phyloP scores from a whole-genome alignment of 1,139 yeast species.

The Cylindricascospora bacillispora region DNA sequence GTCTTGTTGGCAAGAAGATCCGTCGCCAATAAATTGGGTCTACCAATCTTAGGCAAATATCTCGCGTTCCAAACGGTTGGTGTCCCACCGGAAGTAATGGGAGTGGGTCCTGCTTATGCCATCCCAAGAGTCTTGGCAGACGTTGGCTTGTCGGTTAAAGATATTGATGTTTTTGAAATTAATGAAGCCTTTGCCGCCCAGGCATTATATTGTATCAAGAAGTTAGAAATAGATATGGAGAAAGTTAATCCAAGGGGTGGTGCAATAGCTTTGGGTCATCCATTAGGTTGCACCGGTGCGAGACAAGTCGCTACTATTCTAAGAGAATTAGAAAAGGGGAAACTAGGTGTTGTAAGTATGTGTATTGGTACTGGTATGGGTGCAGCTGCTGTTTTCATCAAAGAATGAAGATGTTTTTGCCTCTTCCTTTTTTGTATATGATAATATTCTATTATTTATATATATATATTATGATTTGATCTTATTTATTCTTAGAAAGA shows the following conservation, averaged over 20 bases:
- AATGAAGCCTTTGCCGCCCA: conserved; percentile 97
- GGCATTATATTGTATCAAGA: conserved; percentile 62
- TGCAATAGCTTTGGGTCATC: conserved; percentile 93
- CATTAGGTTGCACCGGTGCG: conserved; percentile 93
- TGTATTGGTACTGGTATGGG: conserved; percentile 99
- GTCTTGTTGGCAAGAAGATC: conserved; percentile 78
- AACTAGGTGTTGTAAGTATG: conserved; percentile 87
- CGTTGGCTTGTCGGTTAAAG: conserved; percentile 49
- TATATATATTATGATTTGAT: too few relatives aligned
- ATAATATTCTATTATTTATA: too few relatives aligned
- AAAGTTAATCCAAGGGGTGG: conserved; percentile 91
- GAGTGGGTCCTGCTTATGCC: conserved; percentile 91
- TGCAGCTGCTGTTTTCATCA: conserved; percentile 77
- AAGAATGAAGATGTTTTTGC: conserved; percentile 48
- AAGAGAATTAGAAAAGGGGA: conserved; percentile 66
- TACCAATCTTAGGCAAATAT: conserved; percentile 60
- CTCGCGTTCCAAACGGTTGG: conserved; percentile 70
- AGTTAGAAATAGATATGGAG: conserved; percentile 50
- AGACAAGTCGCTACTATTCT: conserved; percentile 84
- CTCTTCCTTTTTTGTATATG: too few relatives aligned
- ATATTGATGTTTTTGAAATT: conserved; percentile 68
- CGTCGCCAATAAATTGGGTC: conserved; percentile 62
- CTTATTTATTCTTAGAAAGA: too few relatives aligned
- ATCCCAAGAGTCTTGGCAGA: conserved; percentile 68
- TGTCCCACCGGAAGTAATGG: conserved; percentile 96